Conservation (phyloP, 768 basidiomycete genomes). For the Amanita muscaria region DNA sequence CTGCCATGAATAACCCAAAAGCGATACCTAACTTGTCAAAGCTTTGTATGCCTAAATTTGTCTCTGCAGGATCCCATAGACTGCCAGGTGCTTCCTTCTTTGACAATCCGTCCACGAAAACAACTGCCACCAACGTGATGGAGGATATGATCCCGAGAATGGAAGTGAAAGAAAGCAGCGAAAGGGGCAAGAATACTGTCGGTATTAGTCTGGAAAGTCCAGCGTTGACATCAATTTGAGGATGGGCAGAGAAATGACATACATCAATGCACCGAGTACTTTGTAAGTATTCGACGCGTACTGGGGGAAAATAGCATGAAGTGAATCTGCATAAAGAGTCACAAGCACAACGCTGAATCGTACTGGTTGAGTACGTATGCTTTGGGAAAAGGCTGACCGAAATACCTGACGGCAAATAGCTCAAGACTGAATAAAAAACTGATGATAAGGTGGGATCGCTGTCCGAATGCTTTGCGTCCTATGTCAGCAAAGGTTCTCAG, state of each 20-base stretch:
- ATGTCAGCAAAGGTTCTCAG: slow-evolving; percentile 85
- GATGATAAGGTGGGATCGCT: slow-evolving; percentile 53
- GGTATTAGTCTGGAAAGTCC: slow-evolving; percentile 60
- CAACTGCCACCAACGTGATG: slow-evolving; percentile 61
- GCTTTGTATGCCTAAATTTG: slow-evolving; percentile 45
- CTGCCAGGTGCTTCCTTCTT: slow-evolving; percentile 73
- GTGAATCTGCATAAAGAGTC: slow-evolving; percentile 81
- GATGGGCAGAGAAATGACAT: slow-evolving; percentile 16
- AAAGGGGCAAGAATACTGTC: slow-evolving; percentile 78
- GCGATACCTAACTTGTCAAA: slow-evolving; percentile 61
- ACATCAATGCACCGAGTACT: slow-evolving; percentile 64
- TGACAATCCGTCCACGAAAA: slow-evolving; percentile 75
- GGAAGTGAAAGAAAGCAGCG: slow-evolving; percentile 82
- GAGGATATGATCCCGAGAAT: slow-evolving; percentile 79
- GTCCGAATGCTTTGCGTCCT: slow-evolving; percentile 82
- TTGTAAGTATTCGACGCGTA: slow-evolving; percentile 71
- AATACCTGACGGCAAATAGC: slow-evolving; percentile 70
- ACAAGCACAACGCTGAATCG: slow-evolving; percentile 68
- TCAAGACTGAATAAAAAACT: slow-evolving; percentile 79
- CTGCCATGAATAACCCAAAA: slow-evolving; percentile 89
- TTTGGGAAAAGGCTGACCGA: not conserved
- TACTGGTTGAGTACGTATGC: too few species aligned
- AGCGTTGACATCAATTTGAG: not conserved
- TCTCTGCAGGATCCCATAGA: slow-evolving; percentile 66
- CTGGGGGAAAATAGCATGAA: slow-evolving; percentile 62